These are phyloP conservation scores for Lactifluus volemus DNA, from an alignment of 768 basidiomycete genomes.

Conservation along the genomic window DNA sequence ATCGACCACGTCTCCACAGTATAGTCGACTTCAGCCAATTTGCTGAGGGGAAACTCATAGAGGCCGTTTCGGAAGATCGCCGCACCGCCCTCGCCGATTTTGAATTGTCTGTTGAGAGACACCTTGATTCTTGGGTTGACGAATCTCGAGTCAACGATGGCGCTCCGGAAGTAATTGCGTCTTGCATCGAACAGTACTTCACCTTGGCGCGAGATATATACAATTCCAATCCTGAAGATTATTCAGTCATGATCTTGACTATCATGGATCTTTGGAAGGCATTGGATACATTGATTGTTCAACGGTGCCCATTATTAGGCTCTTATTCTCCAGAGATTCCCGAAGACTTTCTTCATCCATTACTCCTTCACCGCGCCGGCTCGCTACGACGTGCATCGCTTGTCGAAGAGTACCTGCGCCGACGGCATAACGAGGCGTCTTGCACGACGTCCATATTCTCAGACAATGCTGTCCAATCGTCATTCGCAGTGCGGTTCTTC, in stretches of 20 bases:
- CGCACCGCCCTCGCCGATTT: background rate
- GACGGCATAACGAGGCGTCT: background rate
- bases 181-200: background rate
- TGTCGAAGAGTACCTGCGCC: background rate
- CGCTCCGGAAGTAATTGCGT: background rate
- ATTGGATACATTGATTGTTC: constrained; percentile 32
- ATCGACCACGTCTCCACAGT: too few species aligned
- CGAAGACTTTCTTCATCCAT: constrained; percentile 28
- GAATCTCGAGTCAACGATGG: background rate
- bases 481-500: constrained; percentile 5
- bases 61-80: background rate
- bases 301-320: constrained; percentile 31
- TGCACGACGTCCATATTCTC: background rate
- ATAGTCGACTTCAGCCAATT: too few species aligned
- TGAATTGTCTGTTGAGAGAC: background rate
- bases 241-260: background rate
- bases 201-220: background rate
- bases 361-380: constrained; percentile 31
- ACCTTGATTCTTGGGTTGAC: background rate
- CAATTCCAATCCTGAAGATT: background rate
- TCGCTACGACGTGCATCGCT: background rate
- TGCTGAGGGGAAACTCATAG: background rate
- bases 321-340: constrained; percentile 41
- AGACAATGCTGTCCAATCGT: background rate
- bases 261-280: constrained; percentile 38